Evolutionary conservation across 2,329 filamentous ascomycete species (phyloP).

Genomic region (Ophiosphaerella herpotricha): DNA sequence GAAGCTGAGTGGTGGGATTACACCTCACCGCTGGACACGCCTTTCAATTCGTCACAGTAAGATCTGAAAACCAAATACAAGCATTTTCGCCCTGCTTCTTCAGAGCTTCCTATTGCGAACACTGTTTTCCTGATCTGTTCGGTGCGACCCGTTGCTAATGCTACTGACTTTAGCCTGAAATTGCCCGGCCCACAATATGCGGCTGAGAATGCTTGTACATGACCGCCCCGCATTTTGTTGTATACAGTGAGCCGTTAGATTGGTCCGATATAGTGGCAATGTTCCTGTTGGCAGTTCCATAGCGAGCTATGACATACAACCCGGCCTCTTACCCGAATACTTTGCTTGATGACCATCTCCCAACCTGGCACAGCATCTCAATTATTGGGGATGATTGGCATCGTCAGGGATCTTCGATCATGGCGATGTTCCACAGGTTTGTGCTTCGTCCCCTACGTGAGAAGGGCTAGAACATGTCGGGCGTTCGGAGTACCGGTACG

Average conservation of each 20-base stretch:
- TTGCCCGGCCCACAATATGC: conserved; percentile 8
- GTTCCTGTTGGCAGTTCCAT: neutral
- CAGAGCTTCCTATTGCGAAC: too few species aligned
- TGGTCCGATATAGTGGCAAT: neutral
- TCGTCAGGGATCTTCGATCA: neutral
- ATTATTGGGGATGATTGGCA: neutral
- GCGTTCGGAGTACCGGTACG: conserved; percentile 1
- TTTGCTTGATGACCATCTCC: too few species aligned
- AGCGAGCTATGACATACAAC: neutral
- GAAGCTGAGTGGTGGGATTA: too few species aligned
- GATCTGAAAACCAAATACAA: too few species aligned
- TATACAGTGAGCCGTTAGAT: neutral
- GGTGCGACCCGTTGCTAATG: neutral
- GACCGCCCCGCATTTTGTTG: neutral
- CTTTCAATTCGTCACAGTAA: too few species aligned
- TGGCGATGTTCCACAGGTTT: neutral
- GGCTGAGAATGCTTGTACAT: conserved; percentile 4
- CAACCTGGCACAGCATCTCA: too few species aligned
- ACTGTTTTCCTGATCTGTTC: neutral
- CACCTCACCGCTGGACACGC: too few species aligned
- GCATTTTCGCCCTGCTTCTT: too few species aligned
- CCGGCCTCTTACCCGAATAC: too few species aligned
- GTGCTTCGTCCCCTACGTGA: neutral
- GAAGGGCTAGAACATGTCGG: neutral
- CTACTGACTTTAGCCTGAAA: conserved; percentile 6